Conservation (phyloP, 495 filamentous ascomycete genomes). For the Lepidopterella palustris region DNA sequence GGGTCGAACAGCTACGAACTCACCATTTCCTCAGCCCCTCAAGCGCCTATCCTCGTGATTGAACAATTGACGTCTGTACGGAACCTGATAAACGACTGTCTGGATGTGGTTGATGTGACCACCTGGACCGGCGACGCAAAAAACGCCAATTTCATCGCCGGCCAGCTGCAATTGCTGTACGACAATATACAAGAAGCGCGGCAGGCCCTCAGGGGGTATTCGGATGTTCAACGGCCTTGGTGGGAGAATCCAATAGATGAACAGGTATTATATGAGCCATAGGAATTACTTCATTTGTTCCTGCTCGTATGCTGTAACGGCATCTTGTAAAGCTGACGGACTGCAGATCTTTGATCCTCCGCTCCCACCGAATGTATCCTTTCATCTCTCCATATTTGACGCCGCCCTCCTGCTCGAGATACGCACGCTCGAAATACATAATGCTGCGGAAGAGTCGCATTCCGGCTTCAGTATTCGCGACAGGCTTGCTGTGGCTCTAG, state of each 20-base stretch:
- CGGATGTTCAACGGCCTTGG: slow-evolving; percentile 50
- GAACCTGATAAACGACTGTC: slow-evolving; percentile 64
- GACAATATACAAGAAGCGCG: slow-evolving; percentile 68
- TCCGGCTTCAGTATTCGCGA: slow-evolving; percentile 55
- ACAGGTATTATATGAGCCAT: slow-evolving; percentile 38
- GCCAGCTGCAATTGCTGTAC: slow-evolving; percentile 69
- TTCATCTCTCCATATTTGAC: slow-evolving; percentile 73
- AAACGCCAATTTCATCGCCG: slow-evolving; percentile 62
- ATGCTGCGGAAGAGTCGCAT: slow-evolving; percentile 46
- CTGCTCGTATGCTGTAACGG: background rate
- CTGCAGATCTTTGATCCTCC: slow-evolving; percentile 49
- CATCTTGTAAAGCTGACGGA: slow-evolving; percentile 23
- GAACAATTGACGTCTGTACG: slow-evolving; percentile 63
- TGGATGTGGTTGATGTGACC: slow-evolving; percentile 74
- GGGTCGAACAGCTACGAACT: slow-evolving; percentile 50
- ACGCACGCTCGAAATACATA: slow-evolving; percentile 65
- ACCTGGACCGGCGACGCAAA: slow-evolving; percentile 56
- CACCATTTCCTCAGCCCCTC: slow-evolving; percentile 46
- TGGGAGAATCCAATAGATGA: slow-evolving; percentile 50
- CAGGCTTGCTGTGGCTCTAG: slow-evolving; percentile 48
- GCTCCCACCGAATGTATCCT: slow-evolving; percentile 54
- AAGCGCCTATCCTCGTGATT: slow-evolving; percentile 51
- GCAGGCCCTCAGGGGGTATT: slow-evolving; percentile 50
- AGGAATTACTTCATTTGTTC: background rate
- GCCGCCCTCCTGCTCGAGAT: slow-evolving; percentile 70